Conservation (phyloP, 2,329 filamentous ascomycete genomes). For the Cladosporium sp. region DNA sequence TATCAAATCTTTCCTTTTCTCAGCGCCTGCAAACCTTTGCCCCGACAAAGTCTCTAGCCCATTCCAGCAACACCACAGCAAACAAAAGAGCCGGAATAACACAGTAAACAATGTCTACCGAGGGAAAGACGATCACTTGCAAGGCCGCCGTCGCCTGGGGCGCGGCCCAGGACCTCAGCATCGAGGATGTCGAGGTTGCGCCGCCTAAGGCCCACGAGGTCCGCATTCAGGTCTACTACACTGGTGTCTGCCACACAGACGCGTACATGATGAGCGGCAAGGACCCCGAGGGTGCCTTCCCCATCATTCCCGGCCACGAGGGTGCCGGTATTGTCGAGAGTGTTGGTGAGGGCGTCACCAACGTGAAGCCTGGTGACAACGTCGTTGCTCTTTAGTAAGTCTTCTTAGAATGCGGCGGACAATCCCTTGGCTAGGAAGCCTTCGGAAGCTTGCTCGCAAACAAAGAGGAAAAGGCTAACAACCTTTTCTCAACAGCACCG, state of each 20-base stretch:
- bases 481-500: constrained; percentile 57
- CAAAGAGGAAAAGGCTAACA: background rate
- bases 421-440: no score
- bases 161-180: constrained; percentile 77
- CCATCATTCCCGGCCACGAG: constrained; percentile 82
- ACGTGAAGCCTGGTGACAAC: constrained; percentile 87
- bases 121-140: constrained; percentile 83
- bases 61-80: background rate
- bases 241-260: constrained; percentile 98
- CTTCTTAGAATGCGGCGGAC: constrained; percentile 12
- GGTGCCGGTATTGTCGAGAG: constrained; percentile 90
- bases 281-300: constrained; percentile 92
- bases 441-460: no score
- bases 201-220: constrained; percentile 90
- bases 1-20: background rate
- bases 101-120: constrained; percentile 28
- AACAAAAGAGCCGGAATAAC: constrained; percentile 8
- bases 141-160: constrained; percentile 91
- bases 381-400: constrained; percentile 81
- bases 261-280: constrained; percentile 85
- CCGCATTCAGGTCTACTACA: constrained; percentile 94
- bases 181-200: constrained; percentile 89
- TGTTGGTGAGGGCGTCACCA: constrained; percentile 88
- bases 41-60: no score
- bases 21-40: background rate